Evolutionary conservation across 2,329 filamentous ascomycete genomes (phyloP), one percentile per base, ranked within the genome.

Genomic region (Helotiales sp.): DNA sequence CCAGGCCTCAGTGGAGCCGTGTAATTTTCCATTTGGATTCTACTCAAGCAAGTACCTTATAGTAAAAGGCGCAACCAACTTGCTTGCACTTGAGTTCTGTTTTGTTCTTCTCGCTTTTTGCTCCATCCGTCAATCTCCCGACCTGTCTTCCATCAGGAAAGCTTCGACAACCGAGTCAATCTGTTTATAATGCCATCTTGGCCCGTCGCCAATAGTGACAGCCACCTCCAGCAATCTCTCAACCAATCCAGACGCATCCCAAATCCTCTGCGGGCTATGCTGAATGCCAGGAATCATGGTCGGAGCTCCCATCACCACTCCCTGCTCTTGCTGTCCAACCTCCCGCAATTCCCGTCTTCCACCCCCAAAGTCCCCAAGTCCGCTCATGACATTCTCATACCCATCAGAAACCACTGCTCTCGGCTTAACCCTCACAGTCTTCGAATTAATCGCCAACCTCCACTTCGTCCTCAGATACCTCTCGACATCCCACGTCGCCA

Each of bases 281-380:
- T 40, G n/a, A 47, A 67, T 70, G 6, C 70, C 70, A 17, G 60
- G 64, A 20, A 70, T 45, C 37, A 69, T 57, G n/a, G 66, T 71
- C 10, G 68, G 70, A 11, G 59, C 68, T 22, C 20, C 57, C 64
- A 59, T 37, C 20, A 40, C 20, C 22, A 17, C 47, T 34, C 54
- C 34, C 30, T 43, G 17, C 13, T 15, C 1, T 15, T 15, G 11
- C 37, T 40, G 13, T 17, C 37, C 37, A 40, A 13, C n/a, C n/a
- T n/a, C n/a, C n/a, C n/a, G n/a, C 11, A 40, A 1, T 13, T 40
- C 13, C 10, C 37, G 10, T 13, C 20, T 37, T 40, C 26, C 40
- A 15, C 2, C n/a, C 2, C 20, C 34, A 37, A 30, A n/a, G 11
- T 40, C 20, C 20, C n/a, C 11, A 10, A 24, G 34, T 6, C n/a